Conservation (phyloP, 176 grass and related monocot genomes). For the Avena eriantha region DNA sequence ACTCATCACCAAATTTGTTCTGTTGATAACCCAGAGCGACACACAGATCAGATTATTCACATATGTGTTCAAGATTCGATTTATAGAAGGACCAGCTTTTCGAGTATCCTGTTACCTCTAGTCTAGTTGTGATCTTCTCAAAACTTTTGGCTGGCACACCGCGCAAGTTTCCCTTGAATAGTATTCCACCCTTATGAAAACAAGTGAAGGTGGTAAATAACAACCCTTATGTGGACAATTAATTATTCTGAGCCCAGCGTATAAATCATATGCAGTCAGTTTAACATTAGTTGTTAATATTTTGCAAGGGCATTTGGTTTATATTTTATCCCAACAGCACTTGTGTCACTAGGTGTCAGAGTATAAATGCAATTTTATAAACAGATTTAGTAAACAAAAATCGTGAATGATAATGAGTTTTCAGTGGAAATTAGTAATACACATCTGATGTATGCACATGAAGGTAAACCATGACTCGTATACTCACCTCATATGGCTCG, state of each 20-base stretch:
- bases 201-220: conserved; percentile 34
- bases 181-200: conserved; percentile 72
- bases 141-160: conserved; percentile 81
- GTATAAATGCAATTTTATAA: neutral
- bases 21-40: conserved; percentile 49
- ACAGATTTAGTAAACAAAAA: neutral
- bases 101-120: conserved; percentile 62
- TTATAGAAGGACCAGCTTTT: neutral
- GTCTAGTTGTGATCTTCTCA: conserved; percentile 86
- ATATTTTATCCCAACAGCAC: neutral
- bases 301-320: neutral
- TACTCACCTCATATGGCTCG: conserved; percentile 87
- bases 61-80: neutral
- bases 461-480: conserved; percentile 22
- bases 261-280: neutral
- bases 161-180: conserved; percentile 96
- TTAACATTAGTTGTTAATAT: neutral
- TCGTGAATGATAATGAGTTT: neutral
- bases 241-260: neutral
- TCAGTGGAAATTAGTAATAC: neutral
- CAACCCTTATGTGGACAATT: neutral
- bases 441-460: neutral
- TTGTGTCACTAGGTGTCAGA: neutral
- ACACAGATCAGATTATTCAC: conserved; percentile 15
- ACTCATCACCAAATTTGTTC: conserved; percentile 95